These are phyloP conservation scores for Mitragyna speciosa DNA, from an alignment of 257 asterid genomes.

Conservation along the genomic window DNA sequence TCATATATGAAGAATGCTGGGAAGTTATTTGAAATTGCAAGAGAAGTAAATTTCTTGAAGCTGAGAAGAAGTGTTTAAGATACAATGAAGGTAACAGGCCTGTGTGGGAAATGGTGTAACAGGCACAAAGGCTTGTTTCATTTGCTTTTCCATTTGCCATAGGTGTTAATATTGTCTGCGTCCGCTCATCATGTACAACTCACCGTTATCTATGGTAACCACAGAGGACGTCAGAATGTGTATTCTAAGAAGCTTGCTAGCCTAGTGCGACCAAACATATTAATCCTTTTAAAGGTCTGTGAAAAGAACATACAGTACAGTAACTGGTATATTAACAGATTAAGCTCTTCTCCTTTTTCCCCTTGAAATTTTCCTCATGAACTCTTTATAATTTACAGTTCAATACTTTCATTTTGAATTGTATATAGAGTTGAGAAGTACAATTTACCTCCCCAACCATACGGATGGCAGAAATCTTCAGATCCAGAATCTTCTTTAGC, in stretches of 20 bases:
- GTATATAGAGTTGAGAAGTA: not conserved
- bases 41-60: not conserved
- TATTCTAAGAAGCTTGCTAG: not conserved
- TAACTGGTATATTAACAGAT: not conserved
- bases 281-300: not conserved
- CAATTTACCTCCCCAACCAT: slow-evolving; percentile 15
- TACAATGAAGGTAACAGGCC: not conserved
- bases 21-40: not conserved
- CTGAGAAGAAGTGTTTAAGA: not conserved
- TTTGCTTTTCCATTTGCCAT: not conserved
- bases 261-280: not conserved
- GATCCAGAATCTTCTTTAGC: slow-evolving; percentile 23
- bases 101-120: no score
- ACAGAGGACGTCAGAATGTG: not conserved
- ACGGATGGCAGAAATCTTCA: slow-evolving; percentile 6
- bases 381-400: not conserved
- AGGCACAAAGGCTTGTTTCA: no score
- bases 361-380: not conserved
- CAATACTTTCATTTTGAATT: not conserved
- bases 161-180: no score
- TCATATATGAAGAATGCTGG: not conserved
- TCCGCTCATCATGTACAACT: not conserved
- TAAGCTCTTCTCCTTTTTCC: not conserved
- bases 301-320: not conserved
- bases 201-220: not conserved